Evolutionary conservation across 1,284 basidiomycete genomes (phyloP), one percentile per base, ranked within the genome.

Genomic region (Pseudozyma pruni): DNA sequence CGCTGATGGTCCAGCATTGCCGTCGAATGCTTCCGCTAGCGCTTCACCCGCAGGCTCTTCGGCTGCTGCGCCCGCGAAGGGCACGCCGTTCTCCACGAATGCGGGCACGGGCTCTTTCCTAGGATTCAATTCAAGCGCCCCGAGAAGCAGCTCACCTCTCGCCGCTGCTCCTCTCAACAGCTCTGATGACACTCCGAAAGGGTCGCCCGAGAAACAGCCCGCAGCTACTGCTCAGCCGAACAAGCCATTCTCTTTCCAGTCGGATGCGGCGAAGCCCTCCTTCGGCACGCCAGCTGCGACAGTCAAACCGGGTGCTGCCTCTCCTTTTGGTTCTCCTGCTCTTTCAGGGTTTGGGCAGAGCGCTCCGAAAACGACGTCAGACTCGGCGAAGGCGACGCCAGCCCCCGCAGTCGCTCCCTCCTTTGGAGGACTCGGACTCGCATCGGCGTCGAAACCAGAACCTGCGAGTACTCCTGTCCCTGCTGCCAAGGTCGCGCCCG

Each of bases 141-240:
- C 73, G 1, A 57, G 62, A 27, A 72, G 62, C 49, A 75, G 73
- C 53, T 75, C 73, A 14, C 73, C 73, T 13, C 57, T 75, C 9
- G 48, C 73, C n/a, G 54, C 50, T 19, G 48, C 73, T 11, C 73
- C 73, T 20, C 27, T 74, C 35, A 74, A 56, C 45, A 63, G 58
- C 48, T 61, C 54, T 6, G 73, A 74, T 35, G 46, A 72, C 17
- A 48, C 59, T 3, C 44, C 45, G 4, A 49, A 58, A 7, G 38
- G 38, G 31, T 67, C 71, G 8, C 49, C 67, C 10, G 61, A 71
- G 41, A 57, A 72, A 41, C 41, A 46, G 25, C 19, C 43, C 11
- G 47, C 55, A 22, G 19, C 66, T 25, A 22, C 32, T 32, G 22
- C 40, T 8, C 34, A 29, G 39, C 20, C 68, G 2, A 57, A 20